These are phyloP conservation scores for Fusarium mexicanum DNA, from an alignment of 2,329 filamentous ascomycete species.

Conservation along the genomic window DNA sequence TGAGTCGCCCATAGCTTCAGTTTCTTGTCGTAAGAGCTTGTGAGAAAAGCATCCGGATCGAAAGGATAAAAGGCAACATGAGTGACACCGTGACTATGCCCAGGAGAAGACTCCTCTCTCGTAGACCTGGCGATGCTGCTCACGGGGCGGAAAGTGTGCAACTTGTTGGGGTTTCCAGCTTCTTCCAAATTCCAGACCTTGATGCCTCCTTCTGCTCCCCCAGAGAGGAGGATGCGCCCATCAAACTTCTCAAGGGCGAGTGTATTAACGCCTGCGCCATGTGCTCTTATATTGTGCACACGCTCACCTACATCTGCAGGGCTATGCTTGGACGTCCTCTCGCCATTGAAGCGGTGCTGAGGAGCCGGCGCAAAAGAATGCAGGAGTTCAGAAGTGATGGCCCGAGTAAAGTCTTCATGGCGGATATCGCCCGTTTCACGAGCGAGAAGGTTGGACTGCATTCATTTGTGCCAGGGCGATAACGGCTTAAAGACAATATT, in stretches of 20 bases:
- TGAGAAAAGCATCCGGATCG: conserved; percentile 78
- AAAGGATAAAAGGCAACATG: conserved; percentile 83
- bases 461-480: conserved; percentile 51
- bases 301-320: conserved; percentile 41
- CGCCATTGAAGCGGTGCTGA: conserved; percentile 75
- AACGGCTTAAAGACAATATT: background rate
- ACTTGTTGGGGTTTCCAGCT: conserved; percentile 54
- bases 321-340: conserved; percentile 27
- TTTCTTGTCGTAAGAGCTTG: conserved; percentile 80
- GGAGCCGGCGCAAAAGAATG: conserved; percentile 74
- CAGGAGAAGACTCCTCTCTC: conserved; percentile 39
- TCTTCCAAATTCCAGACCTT: conserved; percentile 88
- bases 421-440: conserved; percentile 76
- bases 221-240: conserved; percentile 80
- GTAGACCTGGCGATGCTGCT: conserved; percentile 59
- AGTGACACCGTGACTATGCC: conserved; percentile 77
- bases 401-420: conserved; percentile 70
- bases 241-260: conserved; percentile 85
- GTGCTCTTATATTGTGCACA: conserved; percentile 66
- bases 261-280: conserved; percentile 81
- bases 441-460: conserved; percentile 81
- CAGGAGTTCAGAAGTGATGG: conserved; percentile 72
- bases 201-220: conserved; percentile 85
- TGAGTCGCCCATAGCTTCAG: conserved; percentile 79
- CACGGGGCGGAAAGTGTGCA: conserved; percentile 64